Base-by-base conservation (phyloP, 2,329 filamentous ascomycete genomes). In the Neurospora sp. region DNA sequence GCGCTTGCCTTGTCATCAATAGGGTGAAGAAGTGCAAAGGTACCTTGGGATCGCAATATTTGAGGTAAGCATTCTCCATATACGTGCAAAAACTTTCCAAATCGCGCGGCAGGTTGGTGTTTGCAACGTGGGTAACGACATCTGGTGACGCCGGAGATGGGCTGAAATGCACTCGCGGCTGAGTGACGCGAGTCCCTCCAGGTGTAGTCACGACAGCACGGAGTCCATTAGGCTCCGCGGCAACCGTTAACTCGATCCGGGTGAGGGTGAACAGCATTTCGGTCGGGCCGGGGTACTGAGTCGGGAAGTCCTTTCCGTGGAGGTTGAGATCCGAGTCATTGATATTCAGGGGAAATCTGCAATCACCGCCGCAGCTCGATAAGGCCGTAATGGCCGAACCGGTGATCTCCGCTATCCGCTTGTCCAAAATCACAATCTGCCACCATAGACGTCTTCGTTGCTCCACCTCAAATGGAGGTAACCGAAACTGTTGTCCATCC, bases 371-470 rank as follows among this genome's bases (percentile, higher is more conserved):
- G 41, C 81, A 84, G 0, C 85, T 77, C 5, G 79, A 86, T 36
- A 88, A 80, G 0, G 85, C 86, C 4, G 85, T 88, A 69, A 88
- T 84, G 40, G 83, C 82, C 19, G 84, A 86, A 67, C 86, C 85
- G 3, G 87, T 85, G 78, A 92, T 85, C 77, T 92, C 90, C 70
- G 88, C 85, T 43, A 92, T 85, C 28, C 91, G 88, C 71, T 85
- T 83, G 77, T 93, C 91, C 73, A 92, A 90, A 36, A 87, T 82
- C 15, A 90, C 83, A 17, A 93, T 82, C 39, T 88, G 87, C 90
- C 90, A 93, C 90, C 90, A 92, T 1, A 93, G 80, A 43, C 91
- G 84, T 67, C 90, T 86, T n/a, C 90, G 85, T 78, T 91, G 85
- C 79, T 92, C 90, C 3, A 87, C 85, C 74, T 92, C 89, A 69